phyloP scores from a whole-genome alignment of 2,329 filamentous ascomycete genomes.

The Botryotinia calthae region DNA sequence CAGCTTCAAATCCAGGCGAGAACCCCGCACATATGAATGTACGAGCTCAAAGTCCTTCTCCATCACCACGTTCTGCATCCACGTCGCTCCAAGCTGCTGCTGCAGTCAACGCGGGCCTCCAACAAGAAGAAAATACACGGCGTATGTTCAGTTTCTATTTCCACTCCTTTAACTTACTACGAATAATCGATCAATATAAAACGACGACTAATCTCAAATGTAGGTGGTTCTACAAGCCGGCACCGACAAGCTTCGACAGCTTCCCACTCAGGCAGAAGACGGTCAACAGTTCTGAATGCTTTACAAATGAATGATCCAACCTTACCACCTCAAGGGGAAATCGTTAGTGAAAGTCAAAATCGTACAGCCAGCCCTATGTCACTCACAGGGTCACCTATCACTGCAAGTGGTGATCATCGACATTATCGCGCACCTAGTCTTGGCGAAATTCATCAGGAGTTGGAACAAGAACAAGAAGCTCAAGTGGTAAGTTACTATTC shows the following conservation, averaged over 20 bases:
- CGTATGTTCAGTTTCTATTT: constrained; percentile 42
- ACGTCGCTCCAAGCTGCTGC: constrained; percentile 73
- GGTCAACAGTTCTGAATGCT: constrained; percentile 70
- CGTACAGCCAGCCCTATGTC: constrained; percentile 46
- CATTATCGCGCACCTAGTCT: constrained; percentile 68
- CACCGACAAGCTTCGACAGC: constrained; percentile 41
- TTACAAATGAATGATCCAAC: constrained; percentile 70
- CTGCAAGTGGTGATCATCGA: constrained; percentile 49
- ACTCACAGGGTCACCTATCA: constrained; percentile 49
- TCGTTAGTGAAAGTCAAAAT: constrained; percentile 51
- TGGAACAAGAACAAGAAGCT: constrained; percentile 76
- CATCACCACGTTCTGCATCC: constrained; percentile 63
- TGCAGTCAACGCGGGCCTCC: constrained; percentile 73
- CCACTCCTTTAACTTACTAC: too few species aligned
- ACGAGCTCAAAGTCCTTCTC: constrained; percentile 53
- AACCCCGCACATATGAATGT: constrained; percentile 28
- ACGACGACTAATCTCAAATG: constrained; percentile 13
- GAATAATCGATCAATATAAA: background rate
- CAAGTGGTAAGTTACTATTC: constrained; percentile 58
- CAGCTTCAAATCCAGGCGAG: constrained; percentile 40
- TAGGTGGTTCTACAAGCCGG: constrained; percentile 47
- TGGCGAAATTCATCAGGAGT: constrained; percentile 74
- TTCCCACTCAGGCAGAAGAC: constrained; percentile 54
- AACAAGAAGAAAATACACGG: constrained; percentile 57
- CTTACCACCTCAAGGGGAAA: constrained; percentile 66